Base-by-base conservation (phyloP, 495 filamentous ascomycete genomes). In the Hypoxylon lienhwacheense region DNA sequence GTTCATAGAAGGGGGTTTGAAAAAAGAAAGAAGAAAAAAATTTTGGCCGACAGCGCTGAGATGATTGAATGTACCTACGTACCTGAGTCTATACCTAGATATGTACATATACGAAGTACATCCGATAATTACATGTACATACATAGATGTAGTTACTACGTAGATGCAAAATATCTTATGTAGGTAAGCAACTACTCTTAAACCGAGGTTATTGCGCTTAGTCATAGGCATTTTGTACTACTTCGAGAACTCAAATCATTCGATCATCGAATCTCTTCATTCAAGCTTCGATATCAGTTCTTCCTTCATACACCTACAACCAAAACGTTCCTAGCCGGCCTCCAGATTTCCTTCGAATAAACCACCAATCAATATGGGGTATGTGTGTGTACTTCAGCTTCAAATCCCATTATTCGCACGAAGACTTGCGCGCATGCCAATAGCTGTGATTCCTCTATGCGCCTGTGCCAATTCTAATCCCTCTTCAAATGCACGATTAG, bases 311-410 rank as follows among this genome's bases (percentile, higher is more conserved):
- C 47, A 36, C 39, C 29, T 34, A 26, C 28, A 49, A 44, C 42
- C 14, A 50, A 43, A 26, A 17, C 41, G n/a, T n/a, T n/a, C n/a
- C n/a, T n/a, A n/a, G n/a, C 29, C 20, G 35, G 11, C 44, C 14
- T 43, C 16, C 34, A 5, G 29, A 53, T 26, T 39, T 39, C 42
- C 37, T 12, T 33, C 36, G 12, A 42, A 39, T 29, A n/a, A n/a
- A n/a, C n/a, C n/a, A 54, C 56, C 48, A 21, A 41, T 49, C 43
- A 65, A 52, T 42, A 67, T 67, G 65, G 55, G 31, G 65, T 67
- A 58, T 21, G 59, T 63, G 3, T 11, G 3, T 17, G n/a, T n/a
- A n/a, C n/a, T n/a, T n/a, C n/a, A n/a, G n/a, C 29, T 14, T 5
- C 11, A 20, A 3, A 6, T 35, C 2, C 14, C 1, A 5, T 16